Percentiles rank a stretch among this genome's conserved stretches.
These are phyloP conservation scores for Neofusicoccum sp. DNA, from an alignment of 2,329 filamentous ascomycete species.

Conservation along the genomic window DNA sequence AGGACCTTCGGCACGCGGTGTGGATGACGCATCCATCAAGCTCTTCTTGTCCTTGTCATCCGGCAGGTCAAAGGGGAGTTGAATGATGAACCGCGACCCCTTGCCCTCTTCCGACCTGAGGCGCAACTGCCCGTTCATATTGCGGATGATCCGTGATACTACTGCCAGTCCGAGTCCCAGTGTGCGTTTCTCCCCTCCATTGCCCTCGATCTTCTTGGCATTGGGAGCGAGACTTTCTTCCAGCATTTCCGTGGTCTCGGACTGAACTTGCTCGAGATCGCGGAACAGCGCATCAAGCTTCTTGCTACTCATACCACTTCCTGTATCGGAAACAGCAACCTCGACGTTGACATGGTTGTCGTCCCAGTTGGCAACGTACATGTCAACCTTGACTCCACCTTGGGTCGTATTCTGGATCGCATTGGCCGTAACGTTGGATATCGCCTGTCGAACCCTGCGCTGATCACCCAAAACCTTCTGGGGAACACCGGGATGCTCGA, in stretches of 20 bases:
- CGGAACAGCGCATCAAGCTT: slow-evolving; percentile 61
- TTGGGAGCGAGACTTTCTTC: slow-evolving; percentile 34
- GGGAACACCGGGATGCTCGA: slow-evolving; percentile 67
- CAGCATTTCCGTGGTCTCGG: slow-evolving; percentile 35
- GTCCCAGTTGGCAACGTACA: slow-evolving; percentile 58
- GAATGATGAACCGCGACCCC: slow-evolving; percentile 78
- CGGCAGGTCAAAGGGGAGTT: slow-evolving; percentile 71
- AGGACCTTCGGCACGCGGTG: slow-evolving; percentile 25
- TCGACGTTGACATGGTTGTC: slow-evolving; percentile 65
- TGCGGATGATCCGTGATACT: slow-evolving; percentile 81
- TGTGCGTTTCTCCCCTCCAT: slow-evolving; percentile 44
- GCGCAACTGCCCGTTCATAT: slow-evolving; percentile 84
- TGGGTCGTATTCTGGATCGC: slow-evolving; percentile 73
- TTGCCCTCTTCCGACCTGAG: slow-evolving; percentile 80
- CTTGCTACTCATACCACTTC: slow-evolving; percentile 59
- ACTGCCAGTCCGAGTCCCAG: slow-evolving; percentile 82
- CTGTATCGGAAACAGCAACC: slow-evolving; percentile 73
- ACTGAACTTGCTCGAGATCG: slow-evolving; percentile 65
- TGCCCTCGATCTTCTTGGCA: slow-evolving; percentile 28
- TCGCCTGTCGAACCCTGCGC: slow-evolving; percentile 74
- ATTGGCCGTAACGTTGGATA: slow-evolving; percentile 81
- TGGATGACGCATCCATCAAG: slow-evolving; percentile 19
- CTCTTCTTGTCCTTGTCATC: slow-evolving; percentile 26
- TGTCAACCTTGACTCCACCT: slow-evolving; percentile 69
- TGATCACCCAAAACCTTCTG: slow-evolving; percentile 73